These are phyloP conservation scores for Albizia julibrissin DNA, from an alignment of 306 rosid species.

Conservation along the genomic window DNA sequence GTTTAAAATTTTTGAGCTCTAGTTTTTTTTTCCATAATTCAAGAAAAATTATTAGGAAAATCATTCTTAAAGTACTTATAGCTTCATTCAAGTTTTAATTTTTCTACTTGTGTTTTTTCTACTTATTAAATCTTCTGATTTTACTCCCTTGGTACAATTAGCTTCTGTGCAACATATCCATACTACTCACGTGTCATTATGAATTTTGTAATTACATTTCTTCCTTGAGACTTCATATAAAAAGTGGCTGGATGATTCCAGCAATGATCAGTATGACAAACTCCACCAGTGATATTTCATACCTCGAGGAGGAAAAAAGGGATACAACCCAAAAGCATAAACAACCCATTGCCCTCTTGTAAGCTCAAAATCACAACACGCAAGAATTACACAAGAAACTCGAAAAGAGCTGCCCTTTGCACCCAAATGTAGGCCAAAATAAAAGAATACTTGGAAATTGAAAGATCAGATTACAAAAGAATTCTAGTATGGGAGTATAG, in stretches of 20 bases:
- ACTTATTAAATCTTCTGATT: no score
- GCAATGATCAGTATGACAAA: neutral
- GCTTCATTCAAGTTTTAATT: no score
- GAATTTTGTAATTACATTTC: no score
- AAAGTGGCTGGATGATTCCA: neutral
- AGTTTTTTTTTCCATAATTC: no score
- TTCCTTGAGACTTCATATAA: no score
- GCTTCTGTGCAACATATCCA: no score
- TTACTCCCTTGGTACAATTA: no score
- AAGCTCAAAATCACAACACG: neutral
- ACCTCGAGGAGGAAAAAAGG: neutral
- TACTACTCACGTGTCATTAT: no score
- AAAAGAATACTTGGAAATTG: neutral
- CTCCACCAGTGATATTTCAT: neutral
- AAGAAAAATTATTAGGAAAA: no score
- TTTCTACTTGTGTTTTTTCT: no score
- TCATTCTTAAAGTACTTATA: no score
- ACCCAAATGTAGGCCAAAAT: neutral
- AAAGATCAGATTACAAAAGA: neutral
- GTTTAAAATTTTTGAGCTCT: neutral
- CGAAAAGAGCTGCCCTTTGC: neutral
- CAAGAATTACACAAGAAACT: neutral
- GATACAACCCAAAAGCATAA: neutral
- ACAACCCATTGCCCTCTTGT: neutral
- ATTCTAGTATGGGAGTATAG: constrained; percentile 31